Percentiles rank a stretch among this genome's conserved stretches.
Conservation (phyloP, 805 yeast genomes). For the Metschnikowia lachancei region DNA sequence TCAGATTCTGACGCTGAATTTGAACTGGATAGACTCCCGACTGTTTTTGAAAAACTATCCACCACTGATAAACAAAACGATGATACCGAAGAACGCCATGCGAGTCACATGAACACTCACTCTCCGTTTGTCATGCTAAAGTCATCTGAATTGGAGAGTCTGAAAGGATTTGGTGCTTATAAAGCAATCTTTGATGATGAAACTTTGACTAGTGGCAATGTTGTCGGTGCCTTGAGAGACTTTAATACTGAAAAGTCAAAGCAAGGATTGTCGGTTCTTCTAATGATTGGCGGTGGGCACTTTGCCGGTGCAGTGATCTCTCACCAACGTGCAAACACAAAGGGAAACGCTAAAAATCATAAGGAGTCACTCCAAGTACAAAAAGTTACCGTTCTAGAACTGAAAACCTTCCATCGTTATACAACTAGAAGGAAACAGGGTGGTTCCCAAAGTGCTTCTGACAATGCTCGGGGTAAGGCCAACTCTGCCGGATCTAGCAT, state of each 20-base stretch:
- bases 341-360: slow-evolving; percentile 53
- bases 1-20: slow-evolving; percentile 28
- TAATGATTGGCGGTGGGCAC: slow-evolving; percentile 98
- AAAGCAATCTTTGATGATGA: slow-evolving; percentile 55
- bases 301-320: slow-evolving; percentile 93
- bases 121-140: slow-evolving; percentile 66
- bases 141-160: slow-evolving; percentile 43
- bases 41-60: slow-evolving; percentile 21
- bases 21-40: slow-evolving; percentile 22
- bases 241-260: slow-evolving; percentile 29
- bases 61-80: slow-evolving; percentile 21
- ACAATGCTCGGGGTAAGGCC: slow-evolving; percentile 90
- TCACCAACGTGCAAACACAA: slow-evolving; percentile 56
- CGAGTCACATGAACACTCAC: slow-evolving; percentile 60
- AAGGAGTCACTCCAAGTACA: slow-evolving; percentile 53
- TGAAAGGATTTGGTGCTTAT: slow-evolving; percentile 61
- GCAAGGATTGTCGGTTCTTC: slow-evolving; percentile 56
- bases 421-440: slow-evolving; percentile 97
- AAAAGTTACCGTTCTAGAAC: slow-evolving; percentile 62
- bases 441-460: slow-evolving; percentile 92
- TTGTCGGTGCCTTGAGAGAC: slow-evolving; percentile 24
- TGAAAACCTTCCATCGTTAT: slow-evolving; percentile 89
- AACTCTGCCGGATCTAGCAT: slow-evolving; percentile 92
- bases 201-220: slow-evolving; percentile 44
- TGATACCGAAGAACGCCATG: slow-evolving; percentile 31